These are phyloP conservation scores for Tarenaya hassleriana DNA, from an alignment of 345 rosid species.

Conservation along the genomic window DNA sequence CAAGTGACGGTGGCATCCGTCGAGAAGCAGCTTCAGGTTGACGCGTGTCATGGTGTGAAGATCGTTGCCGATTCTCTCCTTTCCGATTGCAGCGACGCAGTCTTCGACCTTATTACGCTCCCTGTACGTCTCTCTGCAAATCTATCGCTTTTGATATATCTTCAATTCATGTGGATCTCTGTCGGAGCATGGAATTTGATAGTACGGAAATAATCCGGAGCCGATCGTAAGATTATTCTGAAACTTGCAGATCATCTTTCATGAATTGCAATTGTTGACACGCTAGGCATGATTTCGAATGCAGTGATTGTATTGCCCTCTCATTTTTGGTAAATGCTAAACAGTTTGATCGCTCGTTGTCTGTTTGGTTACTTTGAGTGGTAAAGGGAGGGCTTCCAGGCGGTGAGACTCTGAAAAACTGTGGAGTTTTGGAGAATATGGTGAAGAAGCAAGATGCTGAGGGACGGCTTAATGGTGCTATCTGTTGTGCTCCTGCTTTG, in stretches of 20 bases:
- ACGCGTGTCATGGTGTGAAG: slow-evolving; percentile 68
- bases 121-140: slow-evolving; percentile 43
- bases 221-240: too few species aligned
- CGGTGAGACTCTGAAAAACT: slow-evolving; percentile 64
- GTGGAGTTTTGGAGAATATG: slow-evolving; percentile 53
- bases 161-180: too few species aligned
- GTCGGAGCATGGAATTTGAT: too few species aligned
- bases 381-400: slow-evolving; percentile 91
- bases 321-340: neutral
- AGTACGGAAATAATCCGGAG: too few species aligned
- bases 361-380: too few species aligned
- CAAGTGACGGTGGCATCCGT: slow-evolving; percentile 82
- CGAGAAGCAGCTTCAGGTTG: slow-evolving; percentile 58
- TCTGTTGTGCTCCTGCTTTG: slow-evolving; percentile 87
- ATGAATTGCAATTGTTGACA: too few species aligned
- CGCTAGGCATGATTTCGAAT: too few species aligned
- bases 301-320: too few species aligned
- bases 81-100: slow-evolving; percentile 40
- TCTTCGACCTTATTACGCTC: slow-evolving; percentile 69
- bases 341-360: too few species aligned
- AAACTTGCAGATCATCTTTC: too few species aligned
- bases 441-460: slow-evolving; percentile 71
- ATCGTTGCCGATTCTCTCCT: slow-evolving; percentile 67
- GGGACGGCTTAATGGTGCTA: slow-evolving; percentile 72
- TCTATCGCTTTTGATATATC: neutral